phyloP scores from a whole-genome alignment of 768 basidiomycete genomes.

The Trametes elegans region DNA sequence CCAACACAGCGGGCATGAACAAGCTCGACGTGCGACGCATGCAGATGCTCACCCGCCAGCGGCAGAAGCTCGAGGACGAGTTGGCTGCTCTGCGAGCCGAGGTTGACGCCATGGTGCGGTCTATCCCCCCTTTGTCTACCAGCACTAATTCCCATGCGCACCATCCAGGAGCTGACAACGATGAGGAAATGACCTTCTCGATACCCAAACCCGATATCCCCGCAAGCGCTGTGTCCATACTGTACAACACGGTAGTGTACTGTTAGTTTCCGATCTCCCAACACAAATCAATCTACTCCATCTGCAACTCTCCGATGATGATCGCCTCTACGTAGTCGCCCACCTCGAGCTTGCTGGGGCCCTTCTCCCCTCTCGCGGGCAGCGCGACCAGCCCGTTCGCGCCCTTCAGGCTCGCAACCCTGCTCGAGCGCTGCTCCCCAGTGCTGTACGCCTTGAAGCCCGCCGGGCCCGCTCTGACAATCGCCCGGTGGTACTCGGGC shows the following conservation, averaged over 20 bases:
- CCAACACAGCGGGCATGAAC: slow-evolving; percentile 50
- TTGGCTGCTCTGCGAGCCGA: slow-evolving; percentile 59
- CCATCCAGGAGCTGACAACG: slow-evolving; percentile 24
- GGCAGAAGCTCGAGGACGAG: slow-evolving; percentile 66
- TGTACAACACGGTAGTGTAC: slow-evolving; percentile 14
- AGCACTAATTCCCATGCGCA: not conserved
- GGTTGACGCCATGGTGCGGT: slow-evolving; percentile 51
- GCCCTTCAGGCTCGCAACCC: slow-evolving; percentile 74
- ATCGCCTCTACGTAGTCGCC: slow-evolving; percentile 62
- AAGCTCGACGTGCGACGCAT: slow-evolving; percentile 67
- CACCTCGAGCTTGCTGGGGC: slow-evolving; percentile 39
- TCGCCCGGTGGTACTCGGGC: slow-evolving; percentile 81
- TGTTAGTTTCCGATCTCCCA: not conserved
- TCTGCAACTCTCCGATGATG: slow-evolving; percentile 64
- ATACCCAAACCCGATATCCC: not conserved
- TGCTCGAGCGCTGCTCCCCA: slow-evolving; percentile 83
- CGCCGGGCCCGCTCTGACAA: slow-evolving; percentile 43
- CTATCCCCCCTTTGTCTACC: not conserved
- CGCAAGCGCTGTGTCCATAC: not conserved
- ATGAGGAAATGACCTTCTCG: slow-evolving; percentile 23
- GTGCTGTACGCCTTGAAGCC: slow-evolving; percentile 73
- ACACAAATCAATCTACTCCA: slow-evolving; percentile 17
- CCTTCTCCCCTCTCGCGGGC: slow-evolving; percentile 42
- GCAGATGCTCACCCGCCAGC: slow-evolving; percentile 62
- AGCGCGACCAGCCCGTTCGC: slow-evolving; percentile 79